A percentile compares a stretch with the other conserved stretches of the same genome.
Conservation (phyloP, 805 yeast species). For the Zygosaccharomyces bailii region DNA sequence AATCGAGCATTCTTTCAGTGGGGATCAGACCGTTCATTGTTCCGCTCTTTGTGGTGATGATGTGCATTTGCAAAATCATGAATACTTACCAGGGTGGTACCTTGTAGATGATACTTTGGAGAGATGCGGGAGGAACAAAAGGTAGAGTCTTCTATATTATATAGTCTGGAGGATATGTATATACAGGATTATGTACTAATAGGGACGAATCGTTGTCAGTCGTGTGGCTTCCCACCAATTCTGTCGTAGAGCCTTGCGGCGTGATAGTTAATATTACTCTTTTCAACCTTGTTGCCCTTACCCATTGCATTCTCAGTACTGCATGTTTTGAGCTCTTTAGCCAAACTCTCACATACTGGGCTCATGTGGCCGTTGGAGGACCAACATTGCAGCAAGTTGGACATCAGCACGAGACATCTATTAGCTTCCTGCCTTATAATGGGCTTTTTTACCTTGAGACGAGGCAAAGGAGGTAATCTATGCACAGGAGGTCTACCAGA, state of each 20-base stretch:
- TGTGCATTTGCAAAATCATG: constrained; percentile 7
- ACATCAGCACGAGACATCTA: constrained; percentile 77
- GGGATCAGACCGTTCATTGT: background rate
- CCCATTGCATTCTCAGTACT: constrained; percentile 45
- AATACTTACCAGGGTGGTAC: constrained; percentile 36
- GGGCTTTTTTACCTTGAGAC: constrained; percentile 66
- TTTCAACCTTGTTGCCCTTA: constrained; percentile 26
- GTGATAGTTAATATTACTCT: constrained; percentile 50
- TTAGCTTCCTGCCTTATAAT: constrained; percentile 55
- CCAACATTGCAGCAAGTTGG: constrained; percentile 89
- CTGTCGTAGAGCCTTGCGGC: constrained; percentile 49
- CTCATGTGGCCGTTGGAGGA: constrained; percentile 89
- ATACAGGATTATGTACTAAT: constrained; percentile 8
- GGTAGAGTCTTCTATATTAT: background rate
- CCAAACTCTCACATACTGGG: constrained; percentile 59
- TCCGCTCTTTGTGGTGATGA: constrained; percentile 17
- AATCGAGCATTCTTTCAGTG: constrained; percentile 21
- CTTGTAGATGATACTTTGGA: constrained; percentile 31
- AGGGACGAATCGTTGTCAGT: constrained; percentile 14
- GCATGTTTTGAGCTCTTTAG: constrained; percentile 68
- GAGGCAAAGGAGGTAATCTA: constrained; percentile 68
- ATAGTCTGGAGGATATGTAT: no score
- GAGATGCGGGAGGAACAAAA: constrained; percentile 34
- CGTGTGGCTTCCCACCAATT: constrained; percentile 47
- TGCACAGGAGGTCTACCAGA: constrained; percentile 40